These are phyloP conservation scores for Moelleriella libera DNA, from an alignment of 2,329 filamentous ascomycete genomes.

Conservation along the genomic window DNA sequence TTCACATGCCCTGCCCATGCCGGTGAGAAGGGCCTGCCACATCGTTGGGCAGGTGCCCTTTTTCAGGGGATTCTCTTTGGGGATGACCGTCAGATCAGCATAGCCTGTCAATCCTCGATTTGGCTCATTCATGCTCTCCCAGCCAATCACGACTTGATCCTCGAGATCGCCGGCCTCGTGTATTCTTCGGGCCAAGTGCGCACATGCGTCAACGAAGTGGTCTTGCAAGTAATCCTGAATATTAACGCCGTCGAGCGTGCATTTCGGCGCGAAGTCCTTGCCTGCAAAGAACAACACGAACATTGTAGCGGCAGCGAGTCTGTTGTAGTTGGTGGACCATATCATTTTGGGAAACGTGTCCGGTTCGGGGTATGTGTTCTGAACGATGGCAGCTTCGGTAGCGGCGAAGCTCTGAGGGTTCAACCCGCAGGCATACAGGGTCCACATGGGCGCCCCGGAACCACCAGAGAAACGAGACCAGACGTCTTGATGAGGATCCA, in stretches of 20 bases:
- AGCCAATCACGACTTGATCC: slow-evolving; percentile 78
- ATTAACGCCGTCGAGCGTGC: slow-evolving; percentile 85
- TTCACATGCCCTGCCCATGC: slow-evolving; percentile 83
- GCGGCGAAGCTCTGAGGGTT: slow-evolving; percentile 74
- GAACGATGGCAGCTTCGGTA: slow-evolving; percentile 85
- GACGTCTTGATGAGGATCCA: slow-evolving; percentile 98
- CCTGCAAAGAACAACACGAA: slow-evolving; percentile 93
- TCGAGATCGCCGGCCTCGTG: slow-evolving; percentile 82
- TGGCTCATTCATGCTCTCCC: slow-evolving; percentile 94
- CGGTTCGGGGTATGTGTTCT: slow-evolving; percentile 82
- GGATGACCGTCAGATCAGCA: slow-evolving; percentile 67
- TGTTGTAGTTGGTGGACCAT: slow-evolving; percentile 94
- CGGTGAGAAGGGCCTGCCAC: slow-evolving; percentile 85
- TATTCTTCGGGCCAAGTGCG: slow-evolving; percentile 70
- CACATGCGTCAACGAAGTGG: slow-evolving; percentile 71
- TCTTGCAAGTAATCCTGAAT: slow-evolving; percentile 90
- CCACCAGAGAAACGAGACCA: slow-evolving; percentile 94
- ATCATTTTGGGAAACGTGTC: slow-evolving; percentile 94
- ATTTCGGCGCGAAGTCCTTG: slow-evolving; percentile 85
- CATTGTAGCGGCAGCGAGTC: slow-evolving; percentile 75
- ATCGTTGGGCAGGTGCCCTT: slow-evolving; percentile 88
- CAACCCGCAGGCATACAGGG: slow-evolving; percentile 82
- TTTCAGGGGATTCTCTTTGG: slow-evolving; percentile 76
- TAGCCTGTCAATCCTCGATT: slow-evolving; percentile 79
- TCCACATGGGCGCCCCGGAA: slow-evolving; percentile 96